Conservation (phyloP, 2,329 filamentous ascomycete species). For the Cadophora sp. region DNA sequence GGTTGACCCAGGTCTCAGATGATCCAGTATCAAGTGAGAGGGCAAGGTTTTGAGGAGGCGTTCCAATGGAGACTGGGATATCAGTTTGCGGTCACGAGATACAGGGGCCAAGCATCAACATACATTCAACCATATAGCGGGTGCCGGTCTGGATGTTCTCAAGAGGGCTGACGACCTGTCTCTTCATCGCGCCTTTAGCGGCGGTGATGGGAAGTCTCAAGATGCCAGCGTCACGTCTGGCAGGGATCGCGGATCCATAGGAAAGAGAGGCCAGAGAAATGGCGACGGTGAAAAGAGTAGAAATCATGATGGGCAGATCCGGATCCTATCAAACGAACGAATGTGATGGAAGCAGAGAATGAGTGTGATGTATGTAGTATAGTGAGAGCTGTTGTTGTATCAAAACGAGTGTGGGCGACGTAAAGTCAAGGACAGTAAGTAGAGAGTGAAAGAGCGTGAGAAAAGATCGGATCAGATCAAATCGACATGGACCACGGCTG, state of each 20-base stretch:
- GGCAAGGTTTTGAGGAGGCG: constrained; percentile 20
- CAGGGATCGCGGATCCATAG: constrained; percentile 19
- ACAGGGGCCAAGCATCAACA: background rate
- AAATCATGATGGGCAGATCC: constrained; percentile 21
- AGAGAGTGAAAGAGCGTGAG: constrained; percentile 2
- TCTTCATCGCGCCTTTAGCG: constrained; percentile 4
- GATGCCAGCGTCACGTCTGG: constrained; percentile 17
- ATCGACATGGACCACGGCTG: background rate
- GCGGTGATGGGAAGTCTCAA: constrained; percentile 25
- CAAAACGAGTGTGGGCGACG: constrained; percentile 10
- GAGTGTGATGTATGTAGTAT: background rate
- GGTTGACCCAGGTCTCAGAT: constrained; percentile 29
- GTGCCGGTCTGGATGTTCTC: constrained; percentile 26
- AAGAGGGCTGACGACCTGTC: constrained; percentile 17
- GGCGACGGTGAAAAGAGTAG: constrained; percentile 24
- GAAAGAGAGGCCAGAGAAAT: constrained; percentile 21
- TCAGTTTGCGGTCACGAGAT: background rate
- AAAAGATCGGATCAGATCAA: constrained; percentile 8
- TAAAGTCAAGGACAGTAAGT: background rate
- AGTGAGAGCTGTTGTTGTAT: background rate
- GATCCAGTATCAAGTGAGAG: constrained; percentile 28
- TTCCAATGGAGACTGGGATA: constrained; percentile 23
- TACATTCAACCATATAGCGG: constrained; percentile 27
- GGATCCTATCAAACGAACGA: constrained; percentile 8
- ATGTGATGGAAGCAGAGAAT: constrained; percentile 4